These are phyloP conservation scores for Daedalea quercina DNA, from an alignment of 768 basidiomycete genomes.

Conservation along the genomic window DNA sequence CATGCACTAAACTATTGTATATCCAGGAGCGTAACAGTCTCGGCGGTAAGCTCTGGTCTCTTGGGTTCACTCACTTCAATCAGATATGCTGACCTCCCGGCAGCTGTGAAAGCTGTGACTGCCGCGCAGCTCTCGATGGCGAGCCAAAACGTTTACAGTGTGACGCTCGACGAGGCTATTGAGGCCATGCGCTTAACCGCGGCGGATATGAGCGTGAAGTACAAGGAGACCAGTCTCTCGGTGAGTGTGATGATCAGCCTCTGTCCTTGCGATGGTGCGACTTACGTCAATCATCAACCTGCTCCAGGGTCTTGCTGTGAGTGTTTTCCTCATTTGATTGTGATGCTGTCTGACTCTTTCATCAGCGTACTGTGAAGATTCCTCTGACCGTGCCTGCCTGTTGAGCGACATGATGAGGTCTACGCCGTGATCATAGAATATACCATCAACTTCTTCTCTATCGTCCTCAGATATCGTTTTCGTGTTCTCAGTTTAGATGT, in stretches of 20 bases:
- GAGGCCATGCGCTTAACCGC: constrained; percentile 93
- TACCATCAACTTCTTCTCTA: too few relatives aligned
- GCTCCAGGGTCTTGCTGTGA: constrained; percentile 51
- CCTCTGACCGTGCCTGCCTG: constrained; percentile 83
- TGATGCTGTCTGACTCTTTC: constrained; percentile 6
- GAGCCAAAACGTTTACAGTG: constrained; percentile 79
- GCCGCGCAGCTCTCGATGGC: constrained; percentile 95
- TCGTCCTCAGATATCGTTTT: too few relatives aligned
- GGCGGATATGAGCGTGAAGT: constrained; percentile 90
- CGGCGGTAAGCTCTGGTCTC: constrained; percentile 43
- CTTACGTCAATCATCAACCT: neutral
- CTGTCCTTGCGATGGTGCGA: constrained; percentile 1
- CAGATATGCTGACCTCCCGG: neutral
- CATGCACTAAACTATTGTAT: neutral
- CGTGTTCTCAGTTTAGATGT: too few relatives aligned
- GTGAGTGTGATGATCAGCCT: constrained; percentile 34
- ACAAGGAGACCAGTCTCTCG: constrained; percentile 92
- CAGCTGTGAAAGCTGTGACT: constrained; percentile 88
- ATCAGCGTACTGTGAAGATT: constrained; percentile 71
- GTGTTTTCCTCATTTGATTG: constrained; percentile 18
- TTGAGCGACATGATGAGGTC: too few relatives aligned
- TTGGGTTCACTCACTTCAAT: neutral
- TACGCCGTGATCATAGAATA: too few relatives aligned
- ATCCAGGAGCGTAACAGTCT: constrained; percentile 76
- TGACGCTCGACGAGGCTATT: constrained; percentile 90